phyloP scores from a whole-genome alignment of 148 eudicot species.

The Linanthus parryae region DNA sequence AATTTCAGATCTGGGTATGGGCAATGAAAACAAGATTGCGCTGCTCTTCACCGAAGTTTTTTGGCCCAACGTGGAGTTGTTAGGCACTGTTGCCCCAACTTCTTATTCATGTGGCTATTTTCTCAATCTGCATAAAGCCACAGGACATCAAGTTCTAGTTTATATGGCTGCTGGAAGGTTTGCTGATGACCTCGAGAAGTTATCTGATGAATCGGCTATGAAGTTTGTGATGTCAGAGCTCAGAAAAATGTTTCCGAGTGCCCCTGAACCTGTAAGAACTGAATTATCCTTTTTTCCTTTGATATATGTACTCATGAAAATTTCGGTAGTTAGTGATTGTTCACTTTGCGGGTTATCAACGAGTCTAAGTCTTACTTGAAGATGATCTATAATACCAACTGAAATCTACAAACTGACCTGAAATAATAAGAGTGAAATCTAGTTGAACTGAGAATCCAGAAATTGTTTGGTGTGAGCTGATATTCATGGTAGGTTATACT shows the following conservation, averaged over 20 bases:
- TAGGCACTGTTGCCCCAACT: constrained; percentile 82
- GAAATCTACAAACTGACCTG: too few species aligned
- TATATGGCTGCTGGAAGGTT: constrained; percentile 97
- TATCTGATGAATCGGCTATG: constrained; percentile 73
- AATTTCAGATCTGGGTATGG: constrained; percentile 93
- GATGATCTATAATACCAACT: too few species aligned
- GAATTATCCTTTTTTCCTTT: too few species aligned
- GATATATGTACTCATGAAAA: too few species aligned
- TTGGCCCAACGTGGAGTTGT: constrained; percentile 85
- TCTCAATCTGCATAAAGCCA: constrained; percentile 94
- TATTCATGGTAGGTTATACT: too few species aligned
- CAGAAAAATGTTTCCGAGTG: constrained; percentile 85
- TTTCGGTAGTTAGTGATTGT: too few species aligned
- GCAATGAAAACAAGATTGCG: constrained; percentile 96
- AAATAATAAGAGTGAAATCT: too few species aligned
- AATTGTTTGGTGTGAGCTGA: too few species aligned
- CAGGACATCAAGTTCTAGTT: constrained; percentile 89
- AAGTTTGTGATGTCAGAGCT: constrained; percentile 85
- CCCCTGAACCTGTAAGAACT: constrained; percentile 89
- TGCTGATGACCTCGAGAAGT: constrained; percentile 81
- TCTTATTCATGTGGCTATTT: constrained; percentile 96
- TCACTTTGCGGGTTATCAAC: too few species aligned
- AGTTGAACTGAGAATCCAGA: too few species aligned
- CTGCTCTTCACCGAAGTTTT: constrained; percentile 65
- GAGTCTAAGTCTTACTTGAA: too few species aligned